Percentiles rank a stretch among this genome's conserved stretches.
Conservation (phyloP, 208 protist genomes). For the Leishmania gerbilli region DNA sequence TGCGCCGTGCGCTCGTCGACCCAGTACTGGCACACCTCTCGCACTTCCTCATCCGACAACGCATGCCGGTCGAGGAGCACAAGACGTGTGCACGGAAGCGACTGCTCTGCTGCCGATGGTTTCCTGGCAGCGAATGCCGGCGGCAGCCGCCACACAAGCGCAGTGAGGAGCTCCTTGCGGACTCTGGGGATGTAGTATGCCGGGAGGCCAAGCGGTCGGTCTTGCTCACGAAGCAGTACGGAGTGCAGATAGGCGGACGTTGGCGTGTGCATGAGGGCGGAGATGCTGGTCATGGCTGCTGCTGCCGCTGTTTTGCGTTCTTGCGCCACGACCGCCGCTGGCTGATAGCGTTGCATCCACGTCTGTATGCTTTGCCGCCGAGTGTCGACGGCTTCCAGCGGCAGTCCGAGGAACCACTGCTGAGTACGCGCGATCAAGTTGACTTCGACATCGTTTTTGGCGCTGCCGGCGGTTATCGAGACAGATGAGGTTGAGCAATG, state of each 20-base stretch:
- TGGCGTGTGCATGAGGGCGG: conserved; percentile 26
- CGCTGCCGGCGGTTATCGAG: neutral
- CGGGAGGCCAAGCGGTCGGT: conserved; percentile 21
- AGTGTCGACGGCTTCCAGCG: conserved; percentile 19
- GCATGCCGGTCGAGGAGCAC: conserved; percentile 14
- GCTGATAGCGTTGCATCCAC: conserved; percentile 30
- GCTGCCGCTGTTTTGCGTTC: neutral
- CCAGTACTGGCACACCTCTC: conserved; percentile 22
- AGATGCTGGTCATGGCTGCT: conserved; percentile 6
- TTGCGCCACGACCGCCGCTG: conserved; percentile 13
- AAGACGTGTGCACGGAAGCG: conserved; percentile 7
- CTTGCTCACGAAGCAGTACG: conserved; percentile 19
- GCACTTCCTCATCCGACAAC: conserved; percentile 10
- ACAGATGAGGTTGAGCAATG: neutral
- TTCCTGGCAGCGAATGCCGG: no score
- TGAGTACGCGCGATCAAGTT: conserved; percentile 14
- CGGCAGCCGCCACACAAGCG: conserved; percentile 19
- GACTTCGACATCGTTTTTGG: neutral
- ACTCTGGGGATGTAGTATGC: conserved; percentile 26
- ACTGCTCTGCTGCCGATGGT: neutral
- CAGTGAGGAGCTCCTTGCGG: conserved; percentile 22
- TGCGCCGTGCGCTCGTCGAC: conserved; percentile 12
- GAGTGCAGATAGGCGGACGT: conserved; percentile 27
- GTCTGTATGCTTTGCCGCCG: conserved; percentile 14
- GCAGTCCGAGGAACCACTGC: conserved; percentile 9